Evolutionary conservation across 148 eudicot species (phyloP).

Genomic region (Chenopodium album): DNA sequence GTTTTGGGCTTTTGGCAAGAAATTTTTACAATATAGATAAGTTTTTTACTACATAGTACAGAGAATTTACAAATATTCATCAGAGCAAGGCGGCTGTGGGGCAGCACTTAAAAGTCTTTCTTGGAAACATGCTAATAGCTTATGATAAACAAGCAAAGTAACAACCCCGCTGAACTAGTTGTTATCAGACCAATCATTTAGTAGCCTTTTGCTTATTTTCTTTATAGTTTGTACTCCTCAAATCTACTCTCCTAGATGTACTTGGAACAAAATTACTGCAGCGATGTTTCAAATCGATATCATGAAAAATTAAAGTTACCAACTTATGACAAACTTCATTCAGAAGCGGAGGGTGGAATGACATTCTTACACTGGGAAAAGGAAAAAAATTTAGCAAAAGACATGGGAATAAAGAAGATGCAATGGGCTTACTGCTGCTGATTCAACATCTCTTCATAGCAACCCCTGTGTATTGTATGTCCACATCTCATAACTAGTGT

Average conservation of each 20-base stretch:
- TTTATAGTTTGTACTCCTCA: neutral
- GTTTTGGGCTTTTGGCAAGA: neutral
- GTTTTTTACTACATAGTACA: neutral
- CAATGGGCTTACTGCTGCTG: slow-evolving; percentile 56
- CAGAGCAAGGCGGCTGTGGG: neutral
- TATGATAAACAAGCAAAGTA: neutral
- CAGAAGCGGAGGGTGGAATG: neutral
- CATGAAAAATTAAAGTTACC: neutral
- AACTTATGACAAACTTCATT: neutral
- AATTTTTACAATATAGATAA: neutral
- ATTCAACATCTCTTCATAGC: slow-evolving; percentile 47
- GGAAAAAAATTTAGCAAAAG: neutral
- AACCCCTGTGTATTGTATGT: slow-evolving; percentile 73
- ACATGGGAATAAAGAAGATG: slow-evolving; percentile 9
- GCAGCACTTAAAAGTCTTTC: neutral
- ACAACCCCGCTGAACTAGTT: neutral
- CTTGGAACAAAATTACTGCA: neutral
- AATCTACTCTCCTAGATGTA: neutral
- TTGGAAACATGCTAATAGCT: neutral
- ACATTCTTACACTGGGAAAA: neutral
- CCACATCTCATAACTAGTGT: slow-evolving; percentile 70
- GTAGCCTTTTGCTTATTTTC: neutral
- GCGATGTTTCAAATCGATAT: neutral
- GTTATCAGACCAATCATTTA: neutral
- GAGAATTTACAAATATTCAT: neutral